A percentile compares a stretch with the other conserved stretches of the same genome.
Conservation (phyloP, 768 basidiomycete genomes). For the Scleroderma citrinum region DNA sequence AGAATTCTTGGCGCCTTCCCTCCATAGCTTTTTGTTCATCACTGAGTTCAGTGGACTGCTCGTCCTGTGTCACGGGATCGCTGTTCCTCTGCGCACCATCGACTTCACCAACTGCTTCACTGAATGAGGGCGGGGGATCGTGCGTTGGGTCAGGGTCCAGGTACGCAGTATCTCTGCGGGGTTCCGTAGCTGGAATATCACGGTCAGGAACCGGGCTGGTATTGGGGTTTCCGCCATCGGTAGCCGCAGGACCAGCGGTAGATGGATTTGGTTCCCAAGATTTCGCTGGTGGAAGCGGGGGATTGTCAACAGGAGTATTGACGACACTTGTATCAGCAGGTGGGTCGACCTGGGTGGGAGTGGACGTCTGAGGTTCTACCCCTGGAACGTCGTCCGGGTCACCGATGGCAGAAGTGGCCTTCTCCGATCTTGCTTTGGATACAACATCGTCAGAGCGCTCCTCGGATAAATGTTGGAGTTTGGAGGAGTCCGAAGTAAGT, state of each 20-base stretch:
- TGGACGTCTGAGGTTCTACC: constrained; percentile 9
- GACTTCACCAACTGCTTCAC: constrained; percentile 11
- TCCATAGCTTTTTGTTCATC: constrained; percentile 16
- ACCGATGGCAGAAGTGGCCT: neutral
- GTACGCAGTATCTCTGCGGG: neutral
- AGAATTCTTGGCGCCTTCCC: constrained; percentile 17
- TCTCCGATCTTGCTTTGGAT: constrained; percentile 2
- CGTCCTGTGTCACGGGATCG: constrained; percentile 15
- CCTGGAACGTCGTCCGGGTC: constrained; percentile 7
- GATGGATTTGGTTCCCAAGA: neutral
- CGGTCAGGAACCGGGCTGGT: neutral
- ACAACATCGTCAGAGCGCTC: neutral
- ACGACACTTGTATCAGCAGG: constrained; percentile 7
- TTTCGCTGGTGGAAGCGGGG: constrained; percentile 6
- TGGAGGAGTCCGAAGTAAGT: constrained; percentile 3
- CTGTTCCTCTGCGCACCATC: constrained; percentile 2
- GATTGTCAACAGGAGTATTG: constrained; percentile 5
- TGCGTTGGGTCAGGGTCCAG: constrained; percentile 5
- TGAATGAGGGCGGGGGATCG: constrained; percentile 25
- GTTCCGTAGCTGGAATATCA: neutral
- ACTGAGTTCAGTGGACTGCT: constrained; percentile 14
- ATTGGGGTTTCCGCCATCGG: constrained; percentile 10
- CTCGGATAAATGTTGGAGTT: neutral
- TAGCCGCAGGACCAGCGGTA: neutral
- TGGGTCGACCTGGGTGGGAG: constrained; percentile 23